Evolutionary conservation across 257 asterid species (phyloP).

Genomic region (Penstemon davidsonii): DNA sequence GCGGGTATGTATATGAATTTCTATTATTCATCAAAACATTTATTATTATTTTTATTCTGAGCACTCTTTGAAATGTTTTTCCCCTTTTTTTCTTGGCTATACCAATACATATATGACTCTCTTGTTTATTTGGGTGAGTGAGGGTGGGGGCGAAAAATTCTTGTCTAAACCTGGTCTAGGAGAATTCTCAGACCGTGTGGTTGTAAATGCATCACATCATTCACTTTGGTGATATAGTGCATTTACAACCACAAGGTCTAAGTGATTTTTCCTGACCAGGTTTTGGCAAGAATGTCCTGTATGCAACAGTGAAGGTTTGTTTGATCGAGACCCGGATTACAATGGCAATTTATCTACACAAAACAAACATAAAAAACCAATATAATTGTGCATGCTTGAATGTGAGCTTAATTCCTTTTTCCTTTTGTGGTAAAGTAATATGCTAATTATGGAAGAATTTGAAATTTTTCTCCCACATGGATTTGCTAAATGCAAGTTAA

Average conservation of each 20-base stretch:
- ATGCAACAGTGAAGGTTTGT: not conserved
- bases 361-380: not conserved
- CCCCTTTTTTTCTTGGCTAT: not conserved
- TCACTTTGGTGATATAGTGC: too few species aligned
- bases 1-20: slow-evolving; percentile 55
- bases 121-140: not conserved
- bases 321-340: not conserved
- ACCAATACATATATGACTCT: too few species aligned
- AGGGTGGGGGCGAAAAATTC: not conserved
- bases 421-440: not conserved
- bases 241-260: too few species aligned
- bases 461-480: slow-evolving; percentile 6
- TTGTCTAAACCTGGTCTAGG: too few species aligned
- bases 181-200: too few species aligned
- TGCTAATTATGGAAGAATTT: not conserved
- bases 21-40: too few species aligned
- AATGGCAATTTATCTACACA: not conserved
- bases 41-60: too few species aligned
- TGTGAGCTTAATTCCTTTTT: not conserved
- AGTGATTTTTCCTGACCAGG: too few species aligned
- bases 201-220: too few species aligned
- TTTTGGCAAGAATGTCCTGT: not conserved
- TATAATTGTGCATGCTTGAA: not conserved
- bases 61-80: not conserved
- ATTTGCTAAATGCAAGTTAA: not conserved